Percentiles rank a stretch among this genome's conserved stretches.
Conservation (phyloP, 192 early-diverging fungal species). For the Backusella mclennaniae region DNA sequence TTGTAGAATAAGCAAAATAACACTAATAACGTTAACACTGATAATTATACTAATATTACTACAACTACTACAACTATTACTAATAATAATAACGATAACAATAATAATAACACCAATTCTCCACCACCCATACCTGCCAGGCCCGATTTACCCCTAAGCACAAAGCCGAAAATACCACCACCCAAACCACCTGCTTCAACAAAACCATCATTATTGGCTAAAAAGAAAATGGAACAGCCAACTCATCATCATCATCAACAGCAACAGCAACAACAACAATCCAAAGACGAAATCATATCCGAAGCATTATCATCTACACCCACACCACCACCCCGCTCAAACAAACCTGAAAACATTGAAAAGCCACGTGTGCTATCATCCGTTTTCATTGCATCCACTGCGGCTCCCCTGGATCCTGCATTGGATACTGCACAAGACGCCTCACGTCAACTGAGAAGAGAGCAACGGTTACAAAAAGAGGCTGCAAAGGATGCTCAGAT, state of each 20-base stretch:
- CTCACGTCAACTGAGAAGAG: slow-evolving; percentile 17
- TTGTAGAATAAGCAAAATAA: not conserved
- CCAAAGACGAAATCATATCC: slow-evolving; percentile 6
- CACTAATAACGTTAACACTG: not conserved
- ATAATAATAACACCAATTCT: slow-evolving; percentile 3
- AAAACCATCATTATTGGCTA: slow-evolving; percentile 10
- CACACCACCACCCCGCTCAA: slow-evolving; percentile 1
- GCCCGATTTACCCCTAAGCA: not conserved
- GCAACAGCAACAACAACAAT: not conserved
- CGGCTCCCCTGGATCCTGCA: slow-evolving; percentile 36
- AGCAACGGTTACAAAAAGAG: slow-evolving; percentile 24
- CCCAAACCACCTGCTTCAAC: slow-evolving; percentile 12
- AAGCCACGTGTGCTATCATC: not conserved
- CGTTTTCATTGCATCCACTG: slow-evolving; percentile 29
- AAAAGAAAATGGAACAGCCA: slow-evolving; percentile 1
- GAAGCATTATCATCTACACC: slow-evolving; percentile 9
- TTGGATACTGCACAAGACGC: slow-evolving; percentile 18
- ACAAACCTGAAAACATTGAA: not conserved
- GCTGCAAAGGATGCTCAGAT: slow-evolving; percentile 63
- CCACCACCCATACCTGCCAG: slow-evolving; percentile 26
- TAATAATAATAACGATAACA: not conserved
- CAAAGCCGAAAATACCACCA: not conserved
- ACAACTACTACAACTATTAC: not conserved
- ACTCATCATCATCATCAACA: not conserved
- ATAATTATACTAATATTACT: not conserved